These are phyloP conservation scores for Suhomyces tanzawaensis DNA, from an alignment of 805 yeast genomes.

Conservation along the genomic window DNA sequence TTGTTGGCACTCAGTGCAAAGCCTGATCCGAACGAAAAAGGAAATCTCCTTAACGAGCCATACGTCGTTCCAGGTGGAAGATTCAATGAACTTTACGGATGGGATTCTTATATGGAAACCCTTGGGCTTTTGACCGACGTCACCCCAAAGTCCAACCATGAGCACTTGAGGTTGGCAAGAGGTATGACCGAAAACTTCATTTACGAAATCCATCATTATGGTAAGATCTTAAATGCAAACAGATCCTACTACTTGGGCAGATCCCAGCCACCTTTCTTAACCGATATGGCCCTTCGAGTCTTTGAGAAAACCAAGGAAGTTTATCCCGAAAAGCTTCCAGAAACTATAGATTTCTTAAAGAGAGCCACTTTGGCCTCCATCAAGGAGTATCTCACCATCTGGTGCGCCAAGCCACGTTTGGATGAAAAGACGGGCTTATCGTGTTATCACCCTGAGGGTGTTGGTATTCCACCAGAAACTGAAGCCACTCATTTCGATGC, in stretches of 20 bases:
- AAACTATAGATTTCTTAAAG: slow-evolving; percentile 57
- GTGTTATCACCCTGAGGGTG: slow-evolving; percentile 84
- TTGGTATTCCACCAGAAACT: slow-evolving; percentile 96
- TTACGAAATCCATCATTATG: slow-evolving; percentile 85
- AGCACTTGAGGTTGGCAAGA: slow-evolving; percentile 65
- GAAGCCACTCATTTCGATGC: slow-evolving; percentile 84
- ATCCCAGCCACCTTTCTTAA: slow-evolving; percentile 94
- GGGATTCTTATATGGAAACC: slow-evolving; percentile 96
- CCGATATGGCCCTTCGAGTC: slow-evolving; percentile 82
- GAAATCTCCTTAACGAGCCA: slow-evolving; percentile 62
- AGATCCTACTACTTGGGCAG: slow-evolving; percentile 86
- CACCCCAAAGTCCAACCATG: slow-evolving; percentile 22
- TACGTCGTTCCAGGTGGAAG: slow-evolving; percentile 97
- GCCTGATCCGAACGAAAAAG: slow-evolving; percentile 52
- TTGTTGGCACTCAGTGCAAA: slow-evolving; percentile 76
- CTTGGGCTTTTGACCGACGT: slow-evolving; percentile 72
- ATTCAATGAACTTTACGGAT: slow-evolving; percentile 93
- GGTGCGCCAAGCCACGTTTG: slow-evolving; percentile 73
- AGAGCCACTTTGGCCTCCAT: slow-evolving; percentile 77
- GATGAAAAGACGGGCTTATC: slow-evolving; percentile 78
- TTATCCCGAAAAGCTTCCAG: slow-evolving; percentile 32
- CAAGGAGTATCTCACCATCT: slow-evolving; percentile 76
- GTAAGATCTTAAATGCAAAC: slow-evolving; percentile 91
- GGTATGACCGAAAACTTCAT: slow-evolving; percentile 93
- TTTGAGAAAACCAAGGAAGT: slow-evolving; percentile 55